phyloP scores from a whole-genome alignment of 257 asterid species.

The Solanum dulcamara region DNA sequence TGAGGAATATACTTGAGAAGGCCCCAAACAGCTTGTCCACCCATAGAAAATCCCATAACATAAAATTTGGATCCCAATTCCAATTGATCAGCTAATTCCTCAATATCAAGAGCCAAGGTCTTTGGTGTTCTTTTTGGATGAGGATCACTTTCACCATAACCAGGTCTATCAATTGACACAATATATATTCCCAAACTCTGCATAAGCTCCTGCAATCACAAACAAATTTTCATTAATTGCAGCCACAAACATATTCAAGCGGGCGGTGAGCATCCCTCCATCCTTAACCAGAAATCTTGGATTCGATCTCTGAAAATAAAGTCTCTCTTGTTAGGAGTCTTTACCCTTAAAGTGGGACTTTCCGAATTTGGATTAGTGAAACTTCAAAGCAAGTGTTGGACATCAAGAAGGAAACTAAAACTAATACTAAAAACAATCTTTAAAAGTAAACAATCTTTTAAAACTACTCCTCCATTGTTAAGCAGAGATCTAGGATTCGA shows the following conservation, averaged over 20 bases:
- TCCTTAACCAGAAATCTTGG: not conserved
- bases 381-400: not conserved
- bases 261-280: not conserved
- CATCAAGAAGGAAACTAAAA: not conserved
- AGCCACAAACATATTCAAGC: not conserved
- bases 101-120: conserved; percentile 63
- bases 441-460: not conserved
- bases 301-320: not conserved
- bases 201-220: conserved; percentile 35
- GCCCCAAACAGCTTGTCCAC: conserved; percentile 81
- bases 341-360: not conserved
- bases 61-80: conserved; percentile 68
- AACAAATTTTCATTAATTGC: not conserved
- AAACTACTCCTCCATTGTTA: not conserved
- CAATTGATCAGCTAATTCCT: conserved; percentile 78
- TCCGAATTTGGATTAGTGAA: rapidly evolving
- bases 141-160: conserved; percentile 96
- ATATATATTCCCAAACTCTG: conserved; percentile 58
- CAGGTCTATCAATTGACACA: conserved; percentile 82
- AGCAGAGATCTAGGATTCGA: not conserved
- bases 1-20: conserved; percentile 91
- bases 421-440: not conserved
- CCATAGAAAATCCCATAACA: conserved; percentile 71
- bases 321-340: not conserved
- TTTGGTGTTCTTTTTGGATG: conserved; percentile 45